These are phyloP conservation scores for Penicillium sp. DNA, from an alignment of 2,329 filamentous ascomycete species.

Conservation along the genomic window DNA sequence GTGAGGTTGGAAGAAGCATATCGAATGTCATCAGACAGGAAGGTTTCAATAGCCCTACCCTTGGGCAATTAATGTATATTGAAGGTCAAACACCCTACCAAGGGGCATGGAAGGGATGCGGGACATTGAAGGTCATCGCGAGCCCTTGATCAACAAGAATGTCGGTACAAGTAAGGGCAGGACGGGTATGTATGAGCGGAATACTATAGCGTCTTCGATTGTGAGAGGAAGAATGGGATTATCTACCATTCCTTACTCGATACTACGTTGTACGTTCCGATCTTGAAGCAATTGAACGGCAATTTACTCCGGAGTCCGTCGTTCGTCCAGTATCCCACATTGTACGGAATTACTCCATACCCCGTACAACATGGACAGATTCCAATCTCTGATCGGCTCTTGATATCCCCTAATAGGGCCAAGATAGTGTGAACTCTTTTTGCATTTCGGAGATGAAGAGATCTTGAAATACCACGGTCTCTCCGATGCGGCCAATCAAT, in stretches of 20 bases:
- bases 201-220: neutral
- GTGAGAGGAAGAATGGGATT: slow-evolving; percentile 1
- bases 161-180: slow-evolving; percentile 20
- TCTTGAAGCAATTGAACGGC: neutral
- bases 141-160: slow-evolving; percentile 20
- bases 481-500: slow-evolving; percentile 11
- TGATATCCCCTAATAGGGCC: neutral
- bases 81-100: slow-evolving; percentile 13
- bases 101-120: slow-evolving; percentile 21
- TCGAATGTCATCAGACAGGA: neutral
- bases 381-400: neutral
- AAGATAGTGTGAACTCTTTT: neutral
- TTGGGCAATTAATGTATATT: slow-evolving; percentile 14
- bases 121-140: slow-evolving; percentile 20
- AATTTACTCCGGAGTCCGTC: no score
- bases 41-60: slow-evolving; percentile 6
- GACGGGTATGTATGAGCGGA: slow-evolving; percentile 10
- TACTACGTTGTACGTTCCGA: slow-evolving; percentile 9
- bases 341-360: neutral
- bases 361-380: neutral
- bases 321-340: no score
- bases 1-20: neutral
- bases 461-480: neutral
- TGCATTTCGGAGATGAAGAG: slow-evolving; percentile 4
- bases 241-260: slow-evolving; percentile 18